Base-by-base conservation (phyloP, 164 flowering plant species). In the Berberis thunbergii region DNA sequence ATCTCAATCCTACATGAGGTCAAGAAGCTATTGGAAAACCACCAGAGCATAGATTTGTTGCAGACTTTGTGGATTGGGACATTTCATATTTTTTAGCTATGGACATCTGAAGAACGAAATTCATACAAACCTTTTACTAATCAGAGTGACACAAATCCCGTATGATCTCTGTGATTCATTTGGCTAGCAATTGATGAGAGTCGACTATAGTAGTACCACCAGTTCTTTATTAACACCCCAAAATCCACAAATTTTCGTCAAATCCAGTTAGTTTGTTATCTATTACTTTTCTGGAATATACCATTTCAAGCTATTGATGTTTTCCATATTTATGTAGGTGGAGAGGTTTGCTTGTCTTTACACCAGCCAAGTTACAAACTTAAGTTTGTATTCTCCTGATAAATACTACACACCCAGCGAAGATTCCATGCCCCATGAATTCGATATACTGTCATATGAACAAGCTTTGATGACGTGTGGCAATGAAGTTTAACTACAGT, bases 341-440 rank as follows among this genome's bases (percentile, higher is more conserved):
- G 98, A 93, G 82, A 86, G 98, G 72, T 93, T 88, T 76, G 98
- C 98, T 0, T 93, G 98, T 71, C 85, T 93, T 0, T 93, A 93
- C 67, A 84, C 94, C 1, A 88, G 98, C 81, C 96, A 89, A 68
- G 97, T 93, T 40, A 79, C 88, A 38, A 93, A 93, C 75, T 71
- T 93, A 63, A 76, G 91, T 73, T 70, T 88, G 43, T 89, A 90
- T 69, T 93, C 97, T 5, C 97, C 98, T 2, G 86, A 88, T 75
- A 93, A 88, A 68, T 93, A 90, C 78, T 93, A 89, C 76, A 77
- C 96, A 67, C 96, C 96, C 6, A 84, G 92, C 70, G 98, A 90
- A 76, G 98, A 93, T 66, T 93, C 78, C 79, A 86, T 93, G 96
- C 91, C 97, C 8, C 98, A 93, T 75, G 98, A 93, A 70, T 84